phyloP scores from a whole-genome alignment of 2,329 filamentous ascomycete genomes.

The Orbilia blumenaviensis region DNA sequence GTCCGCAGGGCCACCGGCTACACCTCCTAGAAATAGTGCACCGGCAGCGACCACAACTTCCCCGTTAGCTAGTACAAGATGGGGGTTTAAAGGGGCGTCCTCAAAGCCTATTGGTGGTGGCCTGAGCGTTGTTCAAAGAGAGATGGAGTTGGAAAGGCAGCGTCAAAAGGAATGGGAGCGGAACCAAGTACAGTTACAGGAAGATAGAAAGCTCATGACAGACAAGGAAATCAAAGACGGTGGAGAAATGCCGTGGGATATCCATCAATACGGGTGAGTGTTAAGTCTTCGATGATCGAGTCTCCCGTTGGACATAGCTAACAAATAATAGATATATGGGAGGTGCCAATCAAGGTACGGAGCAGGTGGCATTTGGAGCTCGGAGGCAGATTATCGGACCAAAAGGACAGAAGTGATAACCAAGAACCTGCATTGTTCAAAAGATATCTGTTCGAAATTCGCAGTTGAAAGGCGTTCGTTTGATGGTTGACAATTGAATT shows the following conservation, averaged over 20 bases:
- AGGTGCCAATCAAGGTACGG: constrained; percentile 56
- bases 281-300: not conserved
- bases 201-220: constrained; percentile 49
- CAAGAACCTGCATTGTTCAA: not conserved
- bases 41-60: constrained; percentile 26
- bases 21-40: constrained; percentile 33
- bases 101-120: constrained; percentile 8
- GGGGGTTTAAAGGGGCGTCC: constrained; percentile 40
- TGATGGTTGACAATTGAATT: not conserved
- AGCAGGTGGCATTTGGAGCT: constrained; percentile 55
- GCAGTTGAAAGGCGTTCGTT: not conserved
- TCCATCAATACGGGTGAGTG: constrained; percentile 48
- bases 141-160: constrained; percentile 82
- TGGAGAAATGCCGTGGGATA: constrained; percentile 43
- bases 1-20: constrained; percentile 37
- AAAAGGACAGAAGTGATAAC: constrained; percentile 32
- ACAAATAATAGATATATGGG: constrained; percentile 53
- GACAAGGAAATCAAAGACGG: constrained; percentile 63
- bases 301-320: not conserved
- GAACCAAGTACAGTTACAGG: constrained; percentile 66
- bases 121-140: constrained; percentile 68
- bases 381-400: constrained; percentile 57
- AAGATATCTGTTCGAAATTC: not conserved
- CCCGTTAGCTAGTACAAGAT: constrained; percentile 37
- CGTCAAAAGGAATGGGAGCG: constrained; percentile 83